Base-by-base conservation (phyloP, 2,329 filamentous ascomycete genomes). In the Diaporthe sp. region DNA sequence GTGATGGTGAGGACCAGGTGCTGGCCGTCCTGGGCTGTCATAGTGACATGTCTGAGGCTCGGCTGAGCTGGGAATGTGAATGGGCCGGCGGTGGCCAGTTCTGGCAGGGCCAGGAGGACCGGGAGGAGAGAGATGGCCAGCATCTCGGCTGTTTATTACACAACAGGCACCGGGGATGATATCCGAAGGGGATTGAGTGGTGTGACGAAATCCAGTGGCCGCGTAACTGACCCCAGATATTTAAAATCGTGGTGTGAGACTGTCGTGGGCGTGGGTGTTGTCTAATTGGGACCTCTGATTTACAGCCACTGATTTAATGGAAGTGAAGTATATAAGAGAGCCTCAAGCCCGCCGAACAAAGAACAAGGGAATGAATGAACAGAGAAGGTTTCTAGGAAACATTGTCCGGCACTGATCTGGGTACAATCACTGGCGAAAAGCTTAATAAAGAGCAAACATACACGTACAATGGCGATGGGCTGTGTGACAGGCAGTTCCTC, bases 81-180 rank as follows among this genome's bases (percentile, higher is more conserved):
- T 28, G 74, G 74, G 47, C 67, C 57, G 67, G 74, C 74, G 8
- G 22, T 50, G 45, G 60, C 72, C 40, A 74, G 61, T 17, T 66
- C 61, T 25, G 64, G 50, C 45, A 72, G 38, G 19, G 54, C 71
- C 40, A 74, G n/a, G 25, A 76, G 54, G 17, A 70, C 60, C 42
- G 55, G 30, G 12, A 72, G 42, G 6, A 74, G 71, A 28, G 35
- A 61, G 74, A 76, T 64, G 74, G 61, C 74, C 74, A 71, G 72
- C 74, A 76, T 76, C 74, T 68, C 57, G 70, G 57, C 15, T 72
- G 45, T 72, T 72, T 55, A 66, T 54, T 55, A 55, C 35, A 45
- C 57, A 52, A 33, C 22, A 70, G 54, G 22, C 4, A n/a, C 35
- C 30, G 45, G 52, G 52, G 22, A 47, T 22, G 22, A 28, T 55